Evolutionary conservation across 2,329 filamentous ascomycete genomes (phyloP), one percentile per base, ranked within the genome.

Genomic region (Colletotrichum lupini): DNA sequence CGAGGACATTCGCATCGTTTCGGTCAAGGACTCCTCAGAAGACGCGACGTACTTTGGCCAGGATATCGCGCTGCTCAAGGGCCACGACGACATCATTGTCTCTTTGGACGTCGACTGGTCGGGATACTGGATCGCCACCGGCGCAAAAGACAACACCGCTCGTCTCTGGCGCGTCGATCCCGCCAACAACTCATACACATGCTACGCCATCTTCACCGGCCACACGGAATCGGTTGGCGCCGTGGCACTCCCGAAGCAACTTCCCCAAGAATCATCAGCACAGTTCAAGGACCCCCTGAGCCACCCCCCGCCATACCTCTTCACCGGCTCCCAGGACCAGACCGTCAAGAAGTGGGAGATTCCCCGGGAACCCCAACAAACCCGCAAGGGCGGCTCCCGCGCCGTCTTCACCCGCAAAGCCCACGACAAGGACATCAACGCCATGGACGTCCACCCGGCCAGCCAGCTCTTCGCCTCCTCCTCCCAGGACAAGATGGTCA

Each of bases 371-470:
- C 80, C 85, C 42, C 84, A 86, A 64, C 81, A 84, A 70, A 78
- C 77, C 22, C 82, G 84, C 59, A 89, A 88, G 73, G 88, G 89
- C 70, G 87, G 89, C 11, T 85, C 91, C 11, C 86, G 91, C 77
- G 94, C 94, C 53, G 84, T 92, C 5, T 99, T 94, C 82, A 98
- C 97, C 1, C 91, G 97, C 69, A 97, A 98, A 82, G 97, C 97
- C 1, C 97, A 99, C 83, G 97, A 99, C 80, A 99, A 99, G 81
- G 97, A 99, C 77, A 99, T 99, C 83, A 99, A 99, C 78, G 95
- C 97, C 2, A 90, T 99, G 63, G 95, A 97, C 76, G 88, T 97
- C 12, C 94, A 95, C 75, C 89, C 91, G 26, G 87, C 89, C 1
- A 91, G 90, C 5, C 90, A 92, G n/a, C 84, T 98, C 1, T 98